Evolutionary conservation across 495 filamentous ascomycete species (phyloP).

Genomic region (Xylaria scruposa): DNA sequence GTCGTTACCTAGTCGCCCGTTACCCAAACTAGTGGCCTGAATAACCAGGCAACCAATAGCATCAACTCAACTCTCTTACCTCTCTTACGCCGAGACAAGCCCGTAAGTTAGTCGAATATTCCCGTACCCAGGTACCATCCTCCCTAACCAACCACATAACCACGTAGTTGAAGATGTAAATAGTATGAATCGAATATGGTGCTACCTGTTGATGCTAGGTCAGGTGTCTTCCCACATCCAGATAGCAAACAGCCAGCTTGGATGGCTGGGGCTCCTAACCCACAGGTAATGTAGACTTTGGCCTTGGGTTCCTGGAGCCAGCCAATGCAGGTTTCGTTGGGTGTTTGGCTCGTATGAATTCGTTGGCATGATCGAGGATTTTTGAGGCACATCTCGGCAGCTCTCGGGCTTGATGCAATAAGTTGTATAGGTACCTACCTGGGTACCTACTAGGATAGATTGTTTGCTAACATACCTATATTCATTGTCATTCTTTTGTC

Average conservation of each 20-base stretch:
- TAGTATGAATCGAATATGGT: background rate
- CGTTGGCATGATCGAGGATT: too few relatives aligned
- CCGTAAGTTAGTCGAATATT: background rate
- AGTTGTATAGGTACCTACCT: background rate
- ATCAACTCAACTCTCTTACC: background rate
- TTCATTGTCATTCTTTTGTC: background rate
- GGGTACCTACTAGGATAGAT: background rate
- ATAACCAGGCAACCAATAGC: background rate
- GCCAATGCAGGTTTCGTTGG: background rate
- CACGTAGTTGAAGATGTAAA: background rate
- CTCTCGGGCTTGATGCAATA: background rate
- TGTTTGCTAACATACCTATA: background rate
- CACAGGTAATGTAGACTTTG: background rate
- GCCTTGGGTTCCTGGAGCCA: background rate
- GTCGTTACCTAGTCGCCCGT: background rate
- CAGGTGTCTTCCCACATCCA: background rate
- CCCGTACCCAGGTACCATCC: background rate
- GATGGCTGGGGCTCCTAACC: background rate
- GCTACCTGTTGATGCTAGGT: background rate
- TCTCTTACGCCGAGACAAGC: background rate
- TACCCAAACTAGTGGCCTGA: background rate
- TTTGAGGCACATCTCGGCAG: too few relatives aligned
- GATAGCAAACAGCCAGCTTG: background rate
- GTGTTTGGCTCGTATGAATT: background rate
- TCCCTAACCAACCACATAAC: background rate